Evolutionary conservation across 2,329 filamentous ascomycete species (phyloP).

Genomic region (Colletotrichum cuscutae): DNA sequence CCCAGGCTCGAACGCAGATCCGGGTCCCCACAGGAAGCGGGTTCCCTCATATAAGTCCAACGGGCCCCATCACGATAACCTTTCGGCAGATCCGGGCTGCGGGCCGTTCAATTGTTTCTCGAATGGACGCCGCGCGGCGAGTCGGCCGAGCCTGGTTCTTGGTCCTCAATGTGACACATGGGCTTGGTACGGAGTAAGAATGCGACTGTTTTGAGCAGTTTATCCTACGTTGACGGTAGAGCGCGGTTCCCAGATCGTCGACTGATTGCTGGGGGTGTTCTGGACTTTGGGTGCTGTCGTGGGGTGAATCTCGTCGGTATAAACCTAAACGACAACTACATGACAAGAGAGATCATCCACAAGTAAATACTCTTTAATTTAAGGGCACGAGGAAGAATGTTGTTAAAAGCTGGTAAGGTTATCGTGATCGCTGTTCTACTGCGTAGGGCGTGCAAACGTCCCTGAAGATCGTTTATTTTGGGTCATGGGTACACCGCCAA

Average conservation of each 20-base stretch:
- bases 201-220: neutral
- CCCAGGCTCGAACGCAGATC: neutral
- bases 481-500: neutral
- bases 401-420: neutral
- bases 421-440: neutral
- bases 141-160: neutral
- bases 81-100: conserved; percentile 2
- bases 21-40: neutral
- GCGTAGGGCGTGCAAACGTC: neutral
- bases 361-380: neutral
- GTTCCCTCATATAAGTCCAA: conserved; percentile 1
- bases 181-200: no score
- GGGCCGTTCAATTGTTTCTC: neutral
- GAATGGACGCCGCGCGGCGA: neutral
- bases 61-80: neutral
- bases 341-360: neutral
- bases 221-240: neutral
- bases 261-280: neutral
- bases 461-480: conserved; percentile 5
- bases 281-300: neutral
- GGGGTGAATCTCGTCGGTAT: neutral
- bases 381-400: neutral
- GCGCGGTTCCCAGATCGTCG: neutral
- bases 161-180: neutral
- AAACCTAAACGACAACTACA: no score